Conservation (phyloP, 768 basidiomycete genomes). For the Tephrocybe sp. region DNA sequence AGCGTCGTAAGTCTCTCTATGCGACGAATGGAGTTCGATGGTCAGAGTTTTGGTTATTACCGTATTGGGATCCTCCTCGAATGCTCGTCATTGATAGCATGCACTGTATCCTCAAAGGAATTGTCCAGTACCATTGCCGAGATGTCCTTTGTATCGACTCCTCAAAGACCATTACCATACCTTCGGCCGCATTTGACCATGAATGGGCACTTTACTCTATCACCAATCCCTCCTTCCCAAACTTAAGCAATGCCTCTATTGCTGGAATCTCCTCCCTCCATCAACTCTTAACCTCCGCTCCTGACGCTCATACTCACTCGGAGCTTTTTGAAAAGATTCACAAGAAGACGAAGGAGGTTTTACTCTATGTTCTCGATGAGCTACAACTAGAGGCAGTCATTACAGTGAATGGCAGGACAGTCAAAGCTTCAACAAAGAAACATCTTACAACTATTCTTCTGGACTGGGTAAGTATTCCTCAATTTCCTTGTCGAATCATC, state of each 20-base stretch:
- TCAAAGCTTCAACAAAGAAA: background rate
- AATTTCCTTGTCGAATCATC: background rate
- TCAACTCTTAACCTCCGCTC: slow-evolving; percentile 4
- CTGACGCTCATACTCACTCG: background rate
- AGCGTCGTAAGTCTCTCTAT: slow-evolving; percentile 16
- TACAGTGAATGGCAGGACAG: background rate
- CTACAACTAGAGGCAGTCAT: background rate
- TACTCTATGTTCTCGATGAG: background rate
- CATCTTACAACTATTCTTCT: slow-evolving; percentile 4
- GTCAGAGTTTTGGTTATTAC: slow-evolving; percentile 26
- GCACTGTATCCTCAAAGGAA: slow-evolving; percentile 30
- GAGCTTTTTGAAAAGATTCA: background rate
- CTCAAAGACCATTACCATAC: slow-evolving; percentile 3
- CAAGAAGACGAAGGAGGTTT: background rate
- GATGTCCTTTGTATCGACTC: slow-evolving; percentile 15
- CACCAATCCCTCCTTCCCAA: background rate
- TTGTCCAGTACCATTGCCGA: slow-evolving; percentile 13
- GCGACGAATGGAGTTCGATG: no score
- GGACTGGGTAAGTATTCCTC: slow-evolving; percentile 10
- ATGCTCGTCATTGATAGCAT: slow-evolving; percentile 33
- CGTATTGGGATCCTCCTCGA: slow-evolving; percentile 28
- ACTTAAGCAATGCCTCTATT: slow-evolving; percentile 2
- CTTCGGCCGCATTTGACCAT: slow-evolving; percentile 6
- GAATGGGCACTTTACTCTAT: slow-evolving; percentile 5
- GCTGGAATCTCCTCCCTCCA: slow-evolving; percentile 9